Conservation (phyloP, 352 stramenopile genomes). For the Phytophthora crassamura region DNA sequence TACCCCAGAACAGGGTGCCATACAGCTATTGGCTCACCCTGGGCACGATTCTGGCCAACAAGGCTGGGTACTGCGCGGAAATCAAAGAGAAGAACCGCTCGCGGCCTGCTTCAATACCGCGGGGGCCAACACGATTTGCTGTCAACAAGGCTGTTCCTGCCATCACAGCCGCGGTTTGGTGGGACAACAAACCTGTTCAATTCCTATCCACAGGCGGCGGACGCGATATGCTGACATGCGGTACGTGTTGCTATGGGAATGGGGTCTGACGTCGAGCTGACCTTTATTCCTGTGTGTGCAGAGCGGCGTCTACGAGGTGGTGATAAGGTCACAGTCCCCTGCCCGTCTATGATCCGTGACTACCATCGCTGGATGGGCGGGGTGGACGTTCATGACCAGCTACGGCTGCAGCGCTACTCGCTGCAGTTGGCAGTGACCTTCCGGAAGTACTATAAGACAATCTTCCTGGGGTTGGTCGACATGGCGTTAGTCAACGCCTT, state of each 20-base stretch:
- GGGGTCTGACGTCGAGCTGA: too few relatives aligned
- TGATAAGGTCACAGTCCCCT: too few relatives aligned
- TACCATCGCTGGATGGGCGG: too few relatives aligned
- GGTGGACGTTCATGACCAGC: too few relatives aligned
- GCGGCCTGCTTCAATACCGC: not conserved
- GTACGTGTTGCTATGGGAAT: not conserved
- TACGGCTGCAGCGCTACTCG: too few relatives aligned
- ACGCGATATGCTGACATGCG: not conserved
- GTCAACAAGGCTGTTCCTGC: conserved; percentile 2
- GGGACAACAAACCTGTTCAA: conserved; percentile 2
- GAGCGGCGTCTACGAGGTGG: too few relatives aligned
- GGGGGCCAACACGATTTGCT: not conserved
- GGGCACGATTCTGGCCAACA: conserved; percentile 17
- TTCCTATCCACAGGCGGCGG: conserved; percentile 8
- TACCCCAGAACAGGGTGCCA: conserved; percentile 17
- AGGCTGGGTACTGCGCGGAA: not conserved
- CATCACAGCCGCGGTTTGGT: not conserved
- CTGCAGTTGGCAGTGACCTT: too few relatives aligned
- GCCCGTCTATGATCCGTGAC: too few relatives aligned
- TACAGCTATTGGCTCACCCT: conserved; percentile 14
- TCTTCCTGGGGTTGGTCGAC: too few relatives aligned
- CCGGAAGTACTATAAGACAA: too few relatives aligned
- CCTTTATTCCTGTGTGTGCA: too few relatives aligned
- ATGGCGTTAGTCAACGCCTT: too few relatives aligned
- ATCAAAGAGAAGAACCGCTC: not conserved